These are phyloP conservation scores for Sporormia fimetaria DNA, from an alignment of 495 filamentous ascomycete species.

Conservation along the genomic window DNA sequence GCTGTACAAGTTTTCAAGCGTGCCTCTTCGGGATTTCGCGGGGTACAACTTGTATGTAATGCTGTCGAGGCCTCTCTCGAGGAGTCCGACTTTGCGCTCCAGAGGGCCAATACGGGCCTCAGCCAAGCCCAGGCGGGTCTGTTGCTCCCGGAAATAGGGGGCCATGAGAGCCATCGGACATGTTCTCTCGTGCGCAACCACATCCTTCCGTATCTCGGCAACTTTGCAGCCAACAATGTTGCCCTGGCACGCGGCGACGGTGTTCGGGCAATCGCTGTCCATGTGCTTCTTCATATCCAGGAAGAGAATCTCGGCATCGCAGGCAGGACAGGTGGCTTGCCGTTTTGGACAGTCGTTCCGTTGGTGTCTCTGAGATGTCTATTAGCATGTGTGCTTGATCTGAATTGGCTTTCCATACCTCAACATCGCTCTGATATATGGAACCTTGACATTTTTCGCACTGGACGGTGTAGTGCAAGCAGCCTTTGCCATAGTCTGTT, in stretches of 20 bases:
- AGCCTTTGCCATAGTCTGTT: constrained; percentile 45
- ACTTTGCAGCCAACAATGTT: constrained; percentile 47
- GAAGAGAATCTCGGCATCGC: constrained; percentile 38
- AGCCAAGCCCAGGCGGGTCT: constrained; percentile 43
- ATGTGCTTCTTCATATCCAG: constrained; percentile 42
- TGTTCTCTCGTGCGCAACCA: constrained; percentile 41
- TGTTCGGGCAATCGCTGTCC: constrained; percentile 41
- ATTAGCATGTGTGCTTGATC: constrained; percentile 1
- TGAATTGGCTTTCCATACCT: constrained; percentile 33
- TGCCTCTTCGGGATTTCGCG: constrained; percentile 22
- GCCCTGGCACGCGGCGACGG: constrained; percentile 44
- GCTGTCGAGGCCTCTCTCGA: constrained; percentile 43
- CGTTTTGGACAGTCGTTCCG: constrained; percentile 41
- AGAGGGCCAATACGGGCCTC: constrained; percentile 47
- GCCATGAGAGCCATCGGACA: constrained; percentile 50
- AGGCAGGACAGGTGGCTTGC: constrained; percentile 43
- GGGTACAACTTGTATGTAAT: constrained; percentile 36
- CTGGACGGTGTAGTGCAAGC: constrained; percentile 44
- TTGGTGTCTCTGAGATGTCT: constrained; percentile 37
- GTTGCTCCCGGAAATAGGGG: constrained; percentile 48
- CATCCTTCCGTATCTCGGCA: constrained; percentile 39
- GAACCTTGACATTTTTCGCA: constrained; percentile 45
- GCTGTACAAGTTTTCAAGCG: too few species aligned
- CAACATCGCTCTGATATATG: constrained; percentile 48
- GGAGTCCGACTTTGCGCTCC: constrained; percentile 46